Percentiles rank a stretch among this genome's conserved stretches.
These are phyloP conservation scores for Hyaloscypha hepaticicola DNA, from an alignment of 495 filamentous ascomycete species.

Conservation along the genomic window DNA sequence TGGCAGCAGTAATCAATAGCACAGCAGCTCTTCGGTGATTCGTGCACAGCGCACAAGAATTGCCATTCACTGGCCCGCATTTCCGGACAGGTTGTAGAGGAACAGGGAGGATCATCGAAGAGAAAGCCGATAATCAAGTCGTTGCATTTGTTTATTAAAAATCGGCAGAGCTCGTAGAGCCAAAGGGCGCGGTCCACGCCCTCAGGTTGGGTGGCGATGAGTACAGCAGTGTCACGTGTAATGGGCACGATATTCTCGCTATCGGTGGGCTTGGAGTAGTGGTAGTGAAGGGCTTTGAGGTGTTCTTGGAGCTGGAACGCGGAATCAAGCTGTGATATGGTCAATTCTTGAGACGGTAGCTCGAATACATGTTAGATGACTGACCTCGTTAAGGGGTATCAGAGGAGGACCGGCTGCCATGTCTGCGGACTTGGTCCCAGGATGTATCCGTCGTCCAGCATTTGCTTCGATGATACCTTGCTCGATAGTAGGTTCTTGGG, in stretches of 20 bases:
- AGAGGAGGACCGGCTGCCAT: constrained; percentile 91
- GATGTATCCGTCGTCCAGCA: constrained; percentile 79
- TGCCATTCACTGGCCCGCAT: constrained; percentile 99
- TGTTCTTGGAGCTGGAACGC: constrained; percentile 99
- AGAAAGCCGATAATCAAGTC: constrained; percentile 87
- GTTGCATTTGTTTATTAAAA: constrained; percentile 91
- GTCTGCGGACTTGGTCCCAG: constrained; percentile 84
- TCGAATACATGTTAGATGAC: constrained; percentile 14
- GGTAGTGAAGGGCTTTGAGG: constrained; percentile 83
- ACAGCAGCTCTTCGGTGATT: constrained; percentile 90
- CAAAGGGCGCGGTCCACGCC: constrained; percentile 82
- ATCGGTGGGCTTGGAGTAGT: constrained; percentile 65
- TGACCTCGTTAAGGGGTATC: constrained; percentile 77
- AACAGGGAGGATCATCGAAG: constrained; percentile 84
- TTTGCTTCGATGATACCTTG: constrained; percentile 52
- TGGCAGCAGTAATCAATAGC: constrained; percentile 99
- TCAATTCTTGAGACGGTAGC: constrained; percentile 7
- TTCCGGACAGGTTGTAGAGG: constrained; percentile 83
- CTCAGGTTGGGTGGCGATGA: constrained; percentile 75
- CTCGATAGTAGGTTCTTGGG: constrained; percentile 58
- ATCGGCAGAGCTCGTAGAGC: constrained; percentile 97
- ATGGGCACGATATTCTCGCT: constrained; percentile 62
- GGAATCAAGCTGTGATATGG: constrained; percentile 69
- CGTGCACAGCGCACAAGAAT: constrained; percentile 96
- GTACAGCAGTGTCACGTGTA: constrained; percentile 65